Conservation (phyloP, 225 moss, liverwort and hornwort species). For the Bryum argenteum region DNA sequence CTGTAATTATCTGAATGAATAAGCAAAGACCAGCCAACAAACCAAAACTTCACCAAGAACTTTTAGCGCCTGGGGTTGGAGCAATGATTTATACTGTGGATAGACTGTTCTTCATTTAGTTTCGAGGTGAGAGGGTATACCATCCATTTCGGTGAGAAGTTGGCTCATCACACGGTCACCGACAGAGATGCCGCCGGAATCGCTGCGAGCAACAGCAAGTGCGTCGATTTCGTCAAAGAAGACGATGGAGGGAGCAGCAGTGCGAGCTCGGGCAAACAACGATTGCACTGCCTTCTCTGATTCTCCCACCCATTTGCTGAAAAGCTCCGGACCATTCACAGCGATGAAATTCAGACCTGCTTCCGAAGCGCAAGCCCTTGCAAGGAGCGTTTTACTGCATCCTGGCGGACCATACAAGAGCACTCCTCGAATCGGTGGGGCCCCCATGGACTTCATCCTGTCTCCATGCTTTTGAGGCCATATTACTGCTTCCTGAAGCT, state of each 20-base stretch:
- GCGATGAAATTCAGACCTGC: slow-evolving; percentile 89
- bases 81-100: no score
- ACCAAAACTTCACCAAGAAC: no score
- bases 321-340: slow-evolving; percentile 93
- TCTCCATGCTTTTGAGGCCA: slow-evolving; percentile 90
- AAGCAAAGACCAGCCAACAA: no score
- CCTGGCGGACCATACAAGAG: slow-evolving; percentile 92
- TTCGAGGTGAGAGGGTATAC: slow-evolving; percentile 36
- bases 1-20: no score
- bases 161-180: slow-evolving; percentile 98
- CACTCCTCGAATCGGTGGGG: slow-evolving; percentile 81
- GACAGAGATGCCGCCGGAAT: slow-evolving; percentile 72
- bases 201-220: slow-evolving; percentile 78
- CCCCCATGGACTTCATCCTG: slow-evolving; percentile 73
- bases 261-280: slow-evolving; percentile 79
- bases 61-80: no score
- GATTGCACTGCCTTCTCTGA: slow-evolving; percentile 88
- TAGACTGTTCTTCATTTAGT: no score
- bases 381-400: slow-evolving; percentile 97
- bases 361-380: slow-evolving; percentile 94
- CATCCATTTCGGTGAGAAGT: slow-evolving; percentile 95
- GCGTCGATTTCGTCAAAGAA: slow-evolving; percentile 99
- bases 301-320: slow-evolving; percentile 99
- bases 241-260: slow-evolving; percentile 84
- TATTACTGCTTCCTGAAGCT: slow-evolving; percentile 87